Percentiles rank a stretch among this genome's conserved stretches.
Evolutionary conservation across 2,329 filamentous ascomycete genomes (phyloP).

Genomic region (Sporothrix euskadiensis): DNA sequence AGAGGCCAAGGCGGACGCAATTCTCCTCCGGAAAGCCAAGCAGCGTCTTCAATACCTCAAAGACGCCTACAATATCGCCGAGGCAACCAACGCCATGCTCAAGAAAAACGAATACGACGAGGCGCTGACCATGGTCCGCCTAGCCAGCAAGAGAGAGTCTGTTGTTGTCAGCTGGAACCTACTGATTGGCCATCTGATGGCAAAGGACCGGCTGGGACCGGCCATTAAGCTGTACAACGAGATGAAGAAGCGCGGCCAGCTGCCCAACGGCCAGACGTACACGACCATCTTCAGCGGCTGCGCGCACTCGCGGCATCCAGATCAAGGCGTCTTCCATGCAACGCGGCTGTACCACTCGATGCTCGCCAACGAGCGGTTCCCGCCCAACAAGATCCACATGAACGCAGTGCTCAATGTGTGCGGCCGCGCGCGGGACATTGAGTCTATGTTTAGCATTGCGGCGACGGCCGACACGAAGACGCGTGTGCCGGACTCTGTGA

Average conservation of each 20-base stretch:
- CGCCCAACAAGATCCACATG: constrained; percentile 76
- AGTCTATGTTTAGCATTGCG: constrained; percentile 75
- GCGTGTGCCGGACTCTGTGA: constrained; percentile 66
- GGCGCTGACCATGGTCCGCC: constrained; percentile 66
- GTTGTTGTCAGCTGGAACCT: constrained; percentile 86
- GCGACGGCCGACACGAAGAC: constrained; percentile 67
- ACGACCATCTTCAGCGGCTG: constrained; percentile 80
- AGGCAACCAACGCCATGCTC: constrained; percentile 45
- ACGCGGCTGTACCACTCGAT: constrained; percentile 77
- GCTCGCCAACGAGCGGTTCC: constrained; percentile 60
- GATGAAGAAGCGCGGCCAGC: constrained; percentile 93
- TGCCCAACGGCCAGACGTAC: constrained; percentile 79
- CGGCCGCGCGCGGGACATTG: constrained; percentile 70
- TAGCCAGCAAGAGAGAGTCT: constrained; percentile 64
- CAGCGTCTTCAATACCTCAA: constrained; percentile 48
- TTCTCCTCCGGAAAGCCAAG: not conserved
- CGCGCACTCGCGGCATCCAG: constrained; percentile 58
- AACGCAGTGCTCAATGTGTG: constrained; percentile 89
- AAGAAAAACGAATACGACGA: constrained; percentile 60
- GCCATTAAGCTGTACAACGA: constrained; percentile 90
- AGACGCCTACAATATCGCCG: constrained; percentile 72
- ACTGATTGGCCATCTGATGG: constrained; percentile 70
- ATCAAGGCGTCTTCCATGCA: constrained; percentile 66
- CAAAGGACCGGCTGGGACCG: constrained; percentile 57
- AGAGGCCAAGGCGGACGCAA: not conserved